Evolutionary conservation across 768 basidiomycete genomes (phyloP).

Genomic region (Tricholoma sp.): DNA sequence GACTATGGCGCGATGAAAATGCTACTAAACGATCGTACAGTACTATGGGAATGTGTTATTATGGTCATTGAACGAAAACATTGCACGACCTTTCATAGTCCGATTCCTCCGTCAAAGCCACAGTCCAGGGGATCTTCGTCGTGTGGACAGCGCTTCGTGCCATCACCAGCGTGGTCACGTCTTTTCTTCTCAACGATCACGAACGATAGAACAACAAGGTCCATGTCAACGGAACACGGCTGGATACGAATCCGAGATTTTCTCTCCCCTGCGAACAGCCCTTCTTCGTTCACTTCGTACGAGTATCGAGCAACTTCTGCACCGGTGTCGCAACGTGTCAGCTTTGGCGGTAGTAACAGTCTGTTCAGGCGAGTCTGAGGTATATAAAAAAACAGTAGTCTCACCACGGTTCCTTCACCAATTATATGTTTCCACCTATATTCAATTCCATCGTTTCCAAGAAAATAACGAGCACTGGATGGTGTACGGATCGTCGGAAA

Average conservation of each 20-base stretch:
- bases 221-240: slow-evolving; percentile 44
- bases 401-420: slow-evolving; percentile 36
- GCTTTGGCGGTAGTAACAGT: slow-evolving; percentile 19
- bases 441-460: slow-evolving; percentile 43
- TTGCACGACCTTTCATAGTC: background rate
- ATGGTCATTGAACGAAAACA: background rate
- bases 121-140: slow-evolving; percentile 37
- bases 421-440: slow-evolving; percentile 44
- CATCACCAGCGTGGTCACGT: slow-evolving; percentile 33
- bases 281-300: slow-evolving; percentile 30
- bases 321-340: slow-evolving; percentile 31
- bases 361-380: background rate
- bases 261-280: slow-evolving; percentile 42
- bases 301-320: slow-evolving; percentile 39
- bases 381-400: slow-evolving; percentile 10
- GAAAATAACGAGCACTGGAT: slow-evolving; percentile 42
- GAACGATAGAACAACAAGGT: slow-evolving; percentile 50
- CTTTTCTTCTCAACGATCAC: slow-evolving; percentile 53
- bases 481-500: background rate
- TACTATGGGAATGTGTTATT: background rate
- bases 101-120: slow-evolving; percentile 26
- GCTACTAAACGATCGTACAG: background rate
- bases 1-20: background rate
- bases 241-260: slow-evolving; percentile 42
- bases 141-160: slow-evolving; percentile 18